Percentiles rank a stretch among this genome's conserved stretches.
Evolutionary conservation across 2,329 filamentous ascomycete species (phyloP).

Genomic region (Zymoseptoria brevis): DNA sequence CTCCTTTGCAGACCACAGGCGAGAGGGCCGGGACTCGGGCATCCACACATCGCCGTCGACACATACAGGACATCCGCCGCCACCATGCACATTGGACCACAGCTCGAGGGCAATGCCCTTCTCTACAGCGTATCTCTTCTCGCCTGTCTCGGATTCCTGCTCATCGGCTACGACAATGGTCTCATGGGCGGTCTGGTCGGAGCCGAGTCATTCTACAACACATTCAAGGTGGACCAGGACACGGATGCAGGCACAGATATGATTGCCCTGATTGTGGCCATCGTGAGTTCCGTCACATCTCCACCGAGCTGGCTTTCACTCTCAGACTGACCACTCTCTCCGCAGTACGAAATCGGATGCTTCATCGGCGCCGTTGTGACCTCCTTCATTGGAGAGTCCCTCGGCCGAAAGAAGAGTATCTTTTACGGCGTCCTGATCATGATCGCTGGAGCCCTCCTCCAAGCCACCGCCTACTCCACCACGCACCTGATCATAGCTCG

Average conservation of each 20-base stretch:
- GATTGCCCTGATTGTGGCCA: conserved; percentile 42
- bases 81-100: not conserved
- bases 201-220: conserved; percentile 33
- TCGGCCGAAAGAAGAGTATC: conserved; percentile 40
- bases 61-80: not conserved
- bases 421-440: conserved; percentile 38
- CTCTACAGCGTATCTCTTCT: conserved; percentile 38
- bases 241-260: conserved; percentile 29
- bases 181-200: conserved; percentile 37
- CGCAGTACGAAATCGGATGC: conserved; percentile 32
- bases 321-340: not conserved
- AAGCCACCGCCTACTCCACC: conserved; percentile 34
- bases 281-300: conserved; percentile 15
- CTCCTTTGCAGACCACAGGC: not conserved
- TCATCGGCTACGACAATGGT: conserved; percentile 44
- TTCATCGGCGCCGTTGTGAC: conserved; percentile 36
- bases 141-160: conserved; percentile 42
- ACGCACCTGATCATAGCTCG: conserved; percentile 39
- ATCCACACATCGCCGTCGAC: not conserved
- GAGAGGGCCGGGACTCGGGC: not conserved
- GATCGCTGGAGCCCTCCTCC: conserved; percentile 37
- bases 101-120: conserved; percentile 33
- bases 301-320: not conserved
- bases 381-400: conserved; percentile 36
- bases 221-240: conserved; percentile 34